Evolutionary conservation across 1,284 basidiomycete genomes (phyloP).

Genomic region (Limonomyces culmigenus): DNA sequence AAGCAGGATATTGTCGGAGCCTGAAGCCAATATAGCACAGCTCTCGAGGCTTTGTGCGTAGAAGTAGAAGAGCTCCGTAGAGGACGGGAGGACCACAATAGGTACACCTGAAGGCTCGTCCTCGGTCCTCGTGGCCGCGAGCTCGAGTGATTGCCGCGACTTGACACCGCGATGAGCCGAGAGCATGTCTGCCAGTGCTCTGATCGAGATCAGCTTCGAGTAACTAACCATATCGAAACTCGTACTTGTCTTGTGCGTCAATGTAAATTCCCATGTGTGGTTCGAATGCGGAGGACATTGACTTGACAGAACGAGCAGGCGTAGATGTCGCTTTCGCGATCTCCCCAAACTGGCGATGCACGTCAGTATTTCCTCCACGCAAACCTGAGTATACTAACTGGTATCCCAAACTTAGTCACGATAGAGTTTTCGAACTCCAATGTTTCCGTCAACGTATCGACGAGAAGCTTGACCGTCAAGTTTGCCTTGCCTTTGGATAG

Average conservation of each 20-base stretch:
- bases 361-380: too few relatives aligned
- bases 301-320: slow-evolving; percentile 32
- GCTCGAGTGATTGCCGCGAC: neutral
- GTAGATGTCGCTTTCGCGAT: slow-evolving; percentile 36
- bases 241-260: slow-evolving; percentile 88
- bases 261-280: slow-evolving; percentile 87
- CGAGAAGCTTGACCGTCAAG: slow-evolving; percentile 58
- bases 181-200: slow-evolving; percentile 69
- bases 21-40: slow-evolving; percentile 76
- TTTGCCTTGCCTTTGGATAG: slow-evolving; percentile 55
- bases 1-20: slow-evolving; percentile 48
- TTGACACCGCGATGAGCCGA: slow-evolving; percentile 50
- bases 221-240: slow-evolving; percentile 2
- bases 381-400: slow-evolving; percentile 49
- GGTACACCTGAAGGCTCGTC: too few relatives aligned
- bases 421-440: slow-evolving; percentile 76
- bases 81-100: slow-evolving; percentile 65
- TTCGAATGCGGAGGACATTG: slow-evolving; percentile 81
- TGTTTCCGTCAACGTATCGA: slow-evolving; percentile 76
- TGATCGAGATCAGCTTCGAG: slow-evolving; percentile 13
- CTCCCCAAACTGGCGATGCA: slow-evolving; percentile 42
- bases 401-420: slow-evolving; percentile 59
- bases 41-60: slow-evolving; percentile 92
- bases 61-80: slow-evolving; percentile 94
- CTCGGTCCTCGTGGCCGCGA: too few relatives aligned